phyloP scores from a whole-genome alignment of 441 rosid genomes.

The Cnidoscolus chayamansa region DNA sequence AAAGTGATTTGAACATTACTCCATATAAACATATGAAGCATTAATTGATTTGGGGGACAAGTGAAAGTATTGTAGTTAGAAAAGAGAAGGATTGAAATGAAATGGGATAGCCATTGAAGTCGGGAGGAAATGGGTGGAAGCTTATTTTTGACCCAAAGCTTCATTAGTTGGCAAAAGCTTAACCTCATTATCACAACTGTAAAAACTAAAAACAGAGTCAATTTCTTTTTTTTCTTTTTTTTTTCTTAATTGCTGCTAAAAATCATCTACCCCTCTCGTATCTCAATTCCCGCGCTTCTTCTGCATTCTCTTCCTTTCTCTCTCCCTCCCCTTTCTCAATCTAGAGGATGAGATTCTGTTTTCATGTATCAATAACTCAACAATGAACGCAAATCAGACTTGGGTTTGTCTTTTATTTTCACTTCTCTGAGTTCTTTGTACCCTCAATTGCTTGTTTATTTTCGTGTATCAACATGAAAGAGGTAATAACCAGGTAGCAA shows the following conservation, averaged over 20 bases:
- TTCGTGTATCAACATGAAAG: background rate
- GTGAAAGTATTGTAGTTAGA: background rate
- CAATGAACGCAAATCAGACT: background rate
- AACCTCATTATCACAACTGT: conserved; percentile 3
- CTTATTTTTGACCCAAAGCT: background rate
- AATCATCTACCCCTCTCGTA: background rate
- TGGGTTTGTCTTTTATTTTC: background rate
- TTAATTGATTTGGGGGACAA: background rate
- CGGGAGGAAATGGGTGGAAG: background rate
- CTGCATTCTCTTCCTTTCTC: background rate
- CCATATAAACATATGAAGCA: no score
- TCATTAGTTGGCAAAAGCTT: conserved; percentile 1
- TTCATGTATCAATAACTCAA: background rate
- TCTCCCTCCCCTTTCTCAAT: background rate
- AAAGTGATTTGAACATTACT: no score
- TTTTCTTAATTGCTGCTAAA: background rate
- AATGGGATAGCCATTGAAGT: background rate
- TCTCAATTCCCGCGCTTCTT: conserved; percentile 3
- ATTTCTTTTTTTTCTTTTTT: no score
- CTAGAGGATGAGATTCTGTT: conserved; percentile 6
- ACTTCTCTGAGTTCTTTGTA: conserved; percentile 1
- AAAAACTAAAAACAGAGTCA: background rate
- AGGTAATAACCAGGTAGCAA: background rate
- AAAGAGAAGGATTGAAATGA: no score
- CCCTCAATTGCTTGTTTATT: background rate